phyloP scores from a whole-genome alignment of 1,139 yeast species.

The Suhomyces kunorum region DNA sequence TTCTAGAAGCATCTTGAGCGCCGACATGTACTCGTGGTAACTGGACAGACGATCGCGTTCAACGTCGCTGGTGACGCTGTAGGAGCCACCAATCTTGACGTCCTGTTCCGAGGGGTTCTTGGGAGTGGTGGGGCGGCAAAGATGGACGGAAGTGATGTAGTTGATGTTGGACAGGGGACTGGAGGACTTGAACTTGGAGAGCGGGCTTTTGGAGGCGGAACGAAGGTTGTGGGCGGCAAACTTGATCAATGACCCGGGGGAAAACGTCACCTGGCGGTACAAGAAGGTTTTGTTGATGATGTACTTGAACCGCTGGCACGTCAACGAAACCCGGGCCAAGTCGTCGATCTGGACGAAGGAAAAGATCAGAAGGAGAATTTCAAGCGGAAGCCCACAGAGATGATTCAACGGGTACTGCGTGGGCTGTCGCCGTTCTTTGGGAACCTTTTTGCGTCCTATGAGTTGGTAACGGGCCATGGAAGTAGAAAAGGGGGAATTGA shows the following conservation, averaged over 20 bases:
- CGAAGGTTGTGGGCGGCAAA: slow-evolving; percentile 36
- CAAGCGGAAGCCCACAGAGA: slow-evolving; percentile 44
- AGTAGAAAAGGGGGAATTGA: neutral
- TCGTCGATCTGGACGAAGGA: slow-evolving; percentile 24
- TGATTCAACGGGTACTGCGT: slow-evolving; percentile 30
- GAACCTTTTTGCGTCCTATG: slow-evolving; percentile 38
- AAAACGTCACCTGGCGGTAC: slow-evolving; percentile 35
- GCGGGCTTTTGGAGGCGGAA: slow-evolving; percentile 4
- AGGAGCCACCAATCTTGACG: slow-evolving; percentile 44
- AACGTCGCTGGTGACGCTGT: slow-evolving; percentile 30
- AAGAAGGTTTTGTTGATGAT: slow-evolving; percentile 40
- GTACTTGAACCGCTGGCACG: slow-evolving; percentile 39
- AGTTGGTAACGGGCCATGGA: slow-evolving; percentile 36
- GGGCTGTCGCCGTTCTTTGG: slow-evolving; percentile 7
- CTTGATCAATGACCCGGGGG: slow-evolving; percentile 28
- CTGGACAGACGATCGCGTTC: slow-evolving; percentile 20
- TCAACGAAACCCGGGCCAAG: slow-evolving; percentile 32
- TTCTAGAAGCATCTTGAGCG: slow-evolving; percentile 27
- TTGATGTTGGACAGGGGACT: slow-evolving; percentile 36
- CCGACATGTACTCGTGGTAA: slow-evolving; percentile 30
- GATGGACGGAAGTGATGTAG: slow-evolving; percentile 28
- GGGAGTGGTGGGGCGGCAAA: slow-evolving; percentile 41
- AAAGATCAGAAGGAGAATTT: slow-evolving; percentile 39
- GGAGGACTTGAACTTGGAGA: slow-evolving; percentile 11
- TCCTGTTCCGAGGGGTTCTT: slow-evolving; percentile 24